phyloP scores from a whole-genome alignment of 768 basidiomycete species.

The Boletus subcaerulescens region DNA sequence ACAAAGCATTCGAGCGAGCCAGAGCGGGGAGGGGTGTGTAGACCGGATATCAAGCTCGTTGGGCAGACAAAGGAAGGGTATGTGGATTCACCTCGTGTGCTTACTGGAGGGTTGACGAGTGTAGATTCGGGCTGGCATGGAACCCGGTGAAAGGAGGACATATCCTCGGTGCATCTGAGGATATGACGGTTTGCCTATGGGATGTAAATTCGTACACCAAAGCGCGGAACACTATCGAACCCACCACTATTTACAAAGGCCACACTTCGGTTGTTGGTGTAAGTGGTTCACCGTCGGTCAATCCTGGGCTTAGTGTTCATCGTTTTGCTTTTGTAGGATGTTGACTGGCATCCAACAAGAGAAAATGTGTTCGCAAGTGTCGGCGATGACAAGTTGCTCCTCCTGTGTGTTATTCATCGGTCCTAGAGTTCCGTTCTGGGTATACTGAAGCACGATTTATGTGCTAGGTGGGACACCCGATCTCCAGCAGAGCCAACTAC shows the following conservation, averaged over 20 bases:
- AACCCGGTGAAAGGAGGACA: constrained; percentile 80
- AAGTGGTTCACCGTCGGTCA: constrained; percentile 27
- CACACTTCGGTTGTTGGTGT: constrained; percentile 93
- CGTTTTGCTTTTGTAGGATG: constrained; percentile 56
- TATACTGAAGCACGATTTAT: constrained; percentile 1
- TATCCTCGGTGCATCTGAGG: constrained; percentile 89
- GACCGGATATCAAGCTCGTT: constrained; percentile 85
- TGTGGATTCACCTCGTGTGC: constrained; percentile 27
- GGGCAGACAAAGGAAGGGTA: constrained; percentile 95
- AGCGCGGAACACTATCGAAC: constrained; percentile 75
- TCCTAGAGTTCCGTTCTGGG: not conserved
- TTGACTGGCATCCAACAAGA: constrained; percentile 87
- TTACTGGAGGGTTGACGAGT: constrained; percentile 4
- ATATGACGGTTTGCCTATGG: constrained; percentile 96
- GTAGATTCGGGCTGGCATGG: constrained; percentile 94
- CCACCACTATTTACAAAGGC: constrained; percentile 77
- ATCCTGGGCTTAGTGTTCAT: not conserved
- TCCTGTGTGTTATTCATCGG: constrained; percentile 61
- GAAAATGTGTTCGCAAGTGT: constrained; percentile 91
- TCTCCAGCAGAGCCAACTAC: constrained; percentile 63
- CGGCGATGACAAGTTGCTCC: constrained; percentile 91
- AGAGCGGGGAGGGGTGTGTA: constrained; percentile 77
- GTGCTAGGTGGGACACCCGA: constrained; percentile 86
- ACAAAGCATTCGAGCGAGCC: constrained; percentile 97
- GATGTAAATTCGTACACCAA: constrained; percentile 89